Evolutionary conservation across 164 flowering plant genomes (phyloP).

Genomic region (Kingdonia uniflora): DNA sequence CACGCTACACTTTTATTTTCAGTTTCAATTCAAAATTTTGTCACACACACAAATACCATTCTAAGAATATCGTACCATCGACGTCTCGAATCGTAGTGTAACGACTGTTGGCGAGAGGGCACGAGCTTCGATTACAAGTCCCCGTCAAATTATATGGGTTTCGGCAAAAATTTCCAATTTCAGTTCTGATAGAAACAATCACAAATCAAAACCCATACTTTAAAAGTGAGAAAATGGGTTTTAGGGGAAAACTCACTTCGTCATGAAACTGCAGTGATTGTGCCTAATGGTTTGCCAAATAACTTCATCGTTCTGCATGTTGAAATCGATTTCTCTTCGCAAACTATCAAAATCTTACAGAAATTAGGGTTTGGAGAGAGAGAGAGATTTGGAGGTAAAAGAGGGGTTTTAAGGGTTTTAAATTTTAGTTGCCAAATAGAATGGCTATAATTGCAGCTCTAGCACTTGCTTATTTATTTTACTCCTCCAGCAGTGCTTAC

Average conservation of each 20-base stretch:
- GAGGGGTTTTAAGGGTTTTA: too few species aligned
- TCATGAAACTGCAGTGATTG: conserved; percentile 92
- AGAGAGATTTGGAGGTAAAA: too few species aligned
- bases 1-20: too few species aligned
- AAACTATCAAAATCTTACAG: too few species aligned
- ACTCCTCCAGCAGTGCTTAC: too few species aligned
- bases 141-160: conserved; percentile 90
- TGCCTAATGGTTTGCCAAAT: conserved; percentile 92
- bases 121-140: conserved; percentile 84
- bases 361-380: too few species aligned
- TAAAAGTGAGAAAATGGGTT: background rate
- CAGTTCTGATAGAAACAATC: conserved; percentile 31
- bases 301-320: conserved; percentile 94
- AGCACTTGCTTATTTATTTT: too few species aligned
- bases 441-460: too few species aligned
- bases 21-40: too few species aligned
- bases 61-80: conserved; percentile 35
- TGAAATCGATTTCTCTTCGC: too few species aligned
- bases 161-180: conserved; percentile 72
- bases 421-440: too few species aligned
- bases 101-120: conserved; percentile 95
- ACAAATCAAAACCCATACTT: background rate
- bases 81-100: conserved; percentile 81
- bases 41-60: too few species aligned
- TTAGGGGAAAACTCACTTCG: conserved; percentile 40